These are phyloP conservation scores for Lupinus albus DNA, from an alignment of 306 rosid species.

Conservation along the genomic window DNA sequence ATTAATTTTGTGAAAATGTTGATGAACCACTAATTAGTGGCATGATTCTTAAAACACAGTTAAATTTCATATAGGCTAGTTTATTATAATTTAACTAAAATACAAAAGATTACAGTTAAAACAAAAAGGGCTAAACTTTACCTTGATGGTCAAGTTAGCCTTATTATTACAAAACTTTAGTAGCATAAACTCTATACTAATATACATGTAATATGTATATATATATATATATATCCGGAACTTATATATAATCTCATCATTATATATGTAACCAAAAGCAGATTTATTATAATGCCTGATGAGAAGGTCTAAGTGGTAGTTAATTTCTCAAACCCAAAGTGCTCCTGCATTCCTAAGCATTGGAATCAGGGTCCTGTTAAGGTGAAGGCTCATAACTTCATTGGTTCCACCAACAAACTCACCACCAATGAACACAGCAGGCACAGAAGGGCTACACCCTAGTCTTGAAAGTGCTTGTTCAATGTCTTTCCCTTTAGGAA, in stretches of 20 bases:
- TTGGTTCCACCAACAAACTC: conserved; percentile 82
- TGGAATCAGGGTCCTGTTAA: conserved; percentile 72
- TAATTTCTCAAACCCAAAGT: conserved; percentile 66
- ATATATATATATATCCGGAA: conserved; percentile 3
- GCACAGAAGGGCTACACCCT: conserved; percentile 80
- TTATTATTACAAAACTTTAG: conserved; percentile 22
- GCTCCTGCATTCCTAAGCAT: conserved; percentile 87
- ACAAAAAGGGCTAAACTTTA: conserved; percentile 12
- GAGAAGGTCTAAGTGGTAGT: neutral
- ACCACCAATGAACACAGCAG: conserved; percentile 89
- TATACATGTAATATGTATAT: conserved; percentile 5
- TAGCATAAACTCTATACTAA: conserved; percentile 22
- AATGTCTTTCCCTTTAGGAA: conserved; percentile 76
- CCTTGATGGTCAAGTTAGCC: neutral
- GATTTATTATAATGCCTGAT: neutral
- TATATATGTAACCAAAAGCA: conserved; percentile 37
- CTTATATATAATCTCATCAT: conserved; percentile 32
- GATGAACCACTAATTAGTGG: neutral
- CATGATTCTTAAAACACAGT: neutral
- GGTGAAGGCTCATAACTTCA: conserved; percentile 93
- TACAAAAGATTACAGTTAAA: no score
- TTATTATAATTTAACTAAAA: no score
- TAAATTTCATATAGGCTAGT: neutral
- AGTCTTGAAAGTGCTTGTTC: conserved; percentile 84
- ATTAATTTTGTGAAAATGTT: conserved; percentile 11